phyloP scores from a whole-genome alignment of 345 rosid genomes.

The Salix brachista region DNA sequence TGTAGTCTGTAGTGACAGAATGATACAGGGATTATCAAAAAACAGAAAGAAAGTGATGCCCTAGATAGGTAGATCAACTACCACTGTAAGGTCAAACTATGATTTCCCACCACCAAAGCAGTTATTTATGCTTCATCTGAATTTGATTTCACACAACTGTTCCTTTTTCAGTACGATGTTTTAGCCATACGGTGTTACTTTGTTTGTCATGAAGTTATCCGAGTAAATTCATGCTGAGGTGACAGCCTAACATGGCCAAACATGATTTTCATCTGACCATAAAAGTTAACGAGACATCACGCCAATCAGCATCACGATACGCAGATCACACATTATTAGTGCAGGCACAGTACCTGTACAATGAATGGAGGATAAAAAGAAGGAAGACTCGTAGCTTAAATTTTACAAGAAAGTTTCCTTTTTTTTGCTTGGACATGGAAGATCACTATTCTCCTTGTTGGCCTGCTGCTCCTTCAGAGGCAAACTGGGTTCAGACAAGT shows the following conservation, averaged over 20 bases:
- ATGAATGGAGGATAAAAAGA: slow-evolving; percentile 15
- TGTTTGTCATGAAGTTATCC: not conserved
- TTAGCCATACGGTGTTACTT: not conserved
- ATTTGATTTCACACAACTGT: not conserved
- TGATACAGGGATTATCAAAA: not conserved
- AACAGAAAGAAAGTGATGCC: not conserved
- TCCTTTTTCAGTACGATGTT: not conserved
- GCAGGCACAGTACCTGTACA: slow-evolving; percentile 26
- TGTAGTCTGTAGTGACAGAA: not conserved
- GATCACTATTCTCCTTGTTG: slow-evolving; percentile 13
- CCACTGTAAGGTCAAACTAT: not conserved
- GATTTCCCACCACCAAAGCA: not conserved
- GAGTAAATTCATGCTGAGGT: slow-evolving; percentile 9
- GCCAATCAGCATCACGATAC: slow-evolving; percentile 36
- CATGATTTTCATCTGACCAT: slow-evolving; percentile 36
- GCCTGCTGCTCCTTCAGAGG: slow-evolving; percentile 11
- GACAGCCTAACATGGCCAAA: slow-evolving; percentile 40
- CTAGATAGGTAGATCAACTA: not conserved
- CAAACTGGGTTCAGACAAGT: slow-evolving; percentile 14
- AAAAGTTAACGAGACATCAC: slow-evolving; percentile 34
- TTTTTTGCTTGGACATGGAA: slow-evolving; percentile 25
- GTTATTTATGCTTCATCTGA: not conserved
- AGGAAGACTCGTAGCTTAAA: not conserved
- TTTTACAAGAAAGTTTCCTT: not conserved
- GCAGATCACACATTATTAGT: slow-evolving; percentile 39